A percentile compares a stretch with the other conserved stretches of the same genome.
Evolutionary conservation across 352 stramenopile genomes (phyloP).

Genomic region (Peronospora destructor): DNA sequence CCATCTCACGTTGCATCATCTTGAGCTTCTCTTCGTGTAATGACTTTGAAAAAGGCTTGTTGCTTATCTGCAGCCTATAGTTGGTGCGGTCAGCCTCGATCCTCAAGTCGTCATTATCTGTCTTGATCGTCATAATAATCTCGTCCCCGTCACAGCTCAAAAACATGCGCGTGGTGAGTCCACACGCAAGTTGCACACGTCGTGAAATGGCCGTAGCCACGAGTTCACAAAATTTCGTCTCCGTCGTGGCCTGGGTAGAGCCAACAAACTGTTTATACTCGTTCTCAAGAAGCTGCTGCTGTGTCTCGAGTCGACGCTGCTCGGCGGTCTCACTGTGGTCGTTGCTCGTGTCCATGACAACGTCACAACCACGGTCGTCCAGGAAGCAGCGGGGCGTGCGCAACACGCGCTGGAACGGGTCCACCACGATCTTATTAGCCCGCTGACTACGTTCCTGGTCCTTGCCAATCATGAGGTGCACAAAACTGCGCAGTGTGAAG

Average conservation of each 20-base stretch:
- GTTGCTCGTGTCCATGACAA: conserved; percentile 31
- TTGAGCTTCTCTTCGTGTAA: conserved; percentile 54
- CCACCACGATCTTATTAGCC: conserved; percentile 44
- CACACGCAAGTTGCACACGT: conserved; percentile 68
- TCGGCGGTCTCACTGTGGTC: conserved; percentile 49
- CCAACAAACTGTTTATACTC: conserved; percentile 61
- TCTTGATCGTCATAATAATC: conserved; percentile 80
- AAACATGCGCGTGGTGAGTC: conserved; percentile 77
- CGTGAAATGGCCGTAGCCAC: conserved; percentile 55
- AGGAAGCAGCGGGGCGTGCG: conserved; percentile 65
- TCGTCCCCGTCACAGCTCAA: conserved; percentile 62
- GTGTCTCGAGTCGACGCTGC: conserved; percentile 31
- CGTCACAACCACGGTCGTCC: conserved; percentile 47
- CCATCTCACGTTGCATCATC: conserved; percentile 43
- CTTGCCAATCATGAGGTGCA: conserved; percentile 63
- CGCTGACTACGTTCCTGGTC: conserved; percentile 36
- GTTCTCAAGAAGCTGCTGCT: conserved; percentile 40
- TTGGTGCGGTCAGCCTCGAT: conserved; percentile 65
- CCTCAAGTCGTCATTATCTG: conserved; percentile 66
- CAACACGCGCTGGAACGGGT: conserved; percentile 65
- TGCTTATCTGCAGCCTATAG: conserved; percentile 69
- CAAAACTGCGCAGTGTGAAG: conserved; percentile 58
- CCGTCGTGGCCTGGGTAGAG: conserved; percentile 35
- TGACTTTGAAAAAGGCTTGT: conserved; percentile 53
- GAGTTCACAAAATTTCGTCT: conserved; percentile 61